Conservation (phyloP, 148 eudicot species). For the Mesembryanthemum crystallinum region DNA sequence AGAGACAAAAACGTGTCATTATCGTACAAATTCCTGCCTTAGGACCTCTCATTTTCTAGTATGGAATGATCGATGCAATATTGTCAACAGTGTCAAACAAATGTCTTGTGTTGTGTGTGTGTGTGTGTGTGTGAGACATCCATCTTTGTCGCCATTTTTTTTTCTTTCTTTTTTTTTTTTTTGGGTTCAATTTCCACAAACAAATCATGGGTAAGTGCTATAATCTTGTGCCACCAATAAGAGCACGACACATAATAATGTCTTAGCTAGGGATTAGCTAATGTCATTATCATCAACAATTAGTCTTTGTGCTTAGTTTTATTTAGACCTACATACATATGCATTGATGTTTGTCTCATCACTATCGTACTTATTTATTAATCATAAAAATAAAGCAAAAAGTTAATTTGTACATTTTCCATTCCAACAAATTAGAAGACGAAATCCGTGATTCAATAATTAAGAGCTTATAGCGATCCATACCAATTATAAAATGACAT, state of each 20-base stretch:
- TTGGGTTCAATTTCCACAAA: neutral
- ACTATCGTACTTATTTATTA: neutral
- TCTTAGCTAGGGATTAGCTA: conserved; percentile 1
- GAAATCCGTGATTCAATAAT: too few relatives aligned
- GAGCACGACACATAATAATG: neutral
- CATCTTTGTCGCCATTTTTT: neutral
- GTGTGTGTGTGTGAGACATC: neutral
- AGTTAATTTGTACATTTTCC: too few relatives aligned
- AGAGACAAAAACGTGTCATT: conserved; percentile 11
- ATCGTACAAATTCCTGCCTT: conserved; percentile 14
- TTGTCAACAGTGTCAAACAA: conserved; percentile 24
- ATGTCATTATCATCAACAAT: neutral
- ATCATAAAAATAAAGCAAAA: neutral
- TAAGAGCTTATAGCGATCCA: too few relatives aligned
- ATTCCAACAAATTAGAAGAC: too few relatives aligned
- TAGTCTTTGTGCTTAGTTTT: neutral
- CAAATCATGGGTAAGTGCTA: neutral
- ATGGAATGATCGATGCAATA: conserved; percentile 27
- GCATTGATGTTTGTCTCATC: too few relatives aligned
- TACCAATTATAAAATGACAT: too few relatives aligned
- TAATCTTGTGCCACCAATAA: conserved; percentile 5
- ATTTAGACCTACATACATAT: neutral
- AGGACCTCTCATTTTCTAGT: conserved; percentile 26
- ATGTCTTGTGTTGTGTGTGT: conserved; percentile 14
- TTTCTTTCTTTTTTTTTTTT: neutral